Evolutionary conservation across 2,329 filamentous ascomycete species (phyloP).

Genomic region (Chaetoscypha palmicola): DNA sequence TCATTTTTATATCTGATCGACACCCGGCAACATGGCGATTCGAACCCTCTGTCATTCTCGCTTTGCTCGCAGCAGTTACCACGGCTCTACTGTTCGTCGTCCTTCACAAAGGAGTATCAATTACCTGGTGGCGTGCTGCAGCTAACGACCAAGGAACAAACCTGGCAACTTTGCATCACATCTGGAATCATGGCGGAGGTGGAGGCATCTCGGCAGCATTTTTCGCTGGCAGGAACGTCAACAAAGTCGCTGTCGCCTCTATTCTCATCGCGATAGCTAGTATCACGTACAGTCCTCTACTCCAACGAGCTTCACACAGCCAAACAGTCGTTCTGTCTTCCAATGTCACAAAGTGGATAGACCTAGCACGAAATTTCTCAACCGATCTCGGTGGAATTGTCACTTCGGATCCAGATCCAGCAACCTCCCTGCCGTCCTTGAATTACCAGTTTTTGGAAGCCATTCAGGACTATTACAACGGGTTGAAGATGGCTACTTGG

Average conservation of each 20-base stretch:
- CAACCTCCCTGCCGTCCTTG: too few relatives aligned
- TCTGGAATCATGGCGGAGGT: conserved; percentile 2
- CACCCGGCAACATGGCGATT: background rate
- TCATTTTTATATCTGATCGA: background rate
- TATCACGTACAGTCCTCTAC: background rate
- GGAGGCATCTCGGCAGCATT: background rate
- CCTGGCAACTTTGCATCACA: background rate
- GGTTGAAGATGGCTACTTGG: background rate
- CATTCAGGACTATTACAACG: background rate
- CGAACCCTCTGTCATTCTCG: background rate
- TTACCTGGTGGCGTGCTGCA: background rate
- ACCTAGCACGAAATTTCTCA: background rate
- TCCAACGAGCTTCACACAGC: background rate
- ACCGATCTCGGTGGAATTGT: background rate
- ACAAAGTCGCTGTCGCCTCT: background rate
- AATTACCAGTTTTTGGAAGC: background rate
- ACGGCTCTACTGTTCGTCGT: background rate
- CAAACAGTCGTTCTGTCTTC: background rate
- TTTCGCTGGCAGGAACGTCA: background rate
- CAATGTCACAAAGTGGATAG: background rate
- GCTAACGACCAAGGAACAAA: background rate
- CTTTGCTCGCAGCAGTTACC: background rate
- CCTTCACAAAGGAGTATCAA: background rate
- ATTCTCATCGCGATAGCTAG: background rate
- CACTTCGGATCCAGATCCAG: background rate